phyloP scores from a whole-genome alignment of 345 rosid species.

The Murraya koenigii region DNA sequence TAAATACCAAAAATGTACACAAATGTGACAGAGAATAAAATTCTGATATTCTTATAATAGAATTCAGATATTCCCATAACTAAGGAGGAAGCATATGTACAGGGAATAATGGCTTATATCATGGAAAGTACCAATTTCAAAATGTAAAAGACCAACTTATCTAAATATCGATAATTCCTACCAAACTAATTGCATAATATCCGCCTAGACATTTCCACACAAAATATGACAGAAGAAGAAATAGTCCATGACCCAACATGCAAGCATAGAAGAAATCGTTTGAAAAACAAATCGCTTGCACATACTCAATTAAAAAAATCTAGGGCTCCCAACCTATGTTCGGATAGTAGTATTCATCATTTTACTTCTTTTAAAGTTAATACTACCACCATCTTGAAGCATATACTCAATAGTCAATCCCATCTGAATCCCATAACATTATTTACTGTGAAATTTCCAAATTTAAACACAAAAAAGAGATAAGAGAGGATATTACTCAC shows the following conservation, averaged over 20 bases:
- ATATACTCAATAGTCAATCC: not conserved
- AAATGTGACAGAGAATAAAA: not conserved
- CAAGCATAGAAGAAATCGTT: not conserved
- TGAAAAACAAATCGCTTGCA: not conserved
- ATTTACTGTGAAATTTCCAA: not conserved
- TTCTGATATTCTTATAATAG: too few species aligned
- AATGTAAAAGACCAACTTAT: too few species aligned
- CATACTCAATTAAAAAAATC: not conserved
- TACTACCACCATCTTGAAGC: not conserved
- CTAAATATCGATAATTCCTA: too few species aligned
- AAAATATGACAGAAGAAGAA: not conserved
- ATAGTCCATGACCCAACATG: not conserved
- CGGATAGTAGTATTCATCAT: not conserved
- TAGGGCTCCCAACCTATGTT: not conserved
- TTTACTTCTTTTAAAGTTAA: not conserved
- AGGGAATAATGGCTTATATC: too few species aligned
- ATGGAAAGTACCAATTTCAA: too few species aligned
- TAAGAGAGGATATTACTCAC: conserved; percentile 39
- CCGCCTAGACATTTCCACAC: not conserved
- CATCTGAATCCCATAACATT: not conserved
- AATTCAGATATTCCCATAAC: too few species aligned
- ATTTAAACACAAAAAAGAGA: conserved; percentile 6
- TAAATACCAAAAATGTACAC: not conserved
- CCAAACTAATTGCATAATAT: too few species aligned
- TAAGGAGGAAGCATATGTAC: too few species aligned